Base-by-base conservation (phyloP, 2,329 filamentous ascomycete genomes). In the Chalara sp. region DNA sequence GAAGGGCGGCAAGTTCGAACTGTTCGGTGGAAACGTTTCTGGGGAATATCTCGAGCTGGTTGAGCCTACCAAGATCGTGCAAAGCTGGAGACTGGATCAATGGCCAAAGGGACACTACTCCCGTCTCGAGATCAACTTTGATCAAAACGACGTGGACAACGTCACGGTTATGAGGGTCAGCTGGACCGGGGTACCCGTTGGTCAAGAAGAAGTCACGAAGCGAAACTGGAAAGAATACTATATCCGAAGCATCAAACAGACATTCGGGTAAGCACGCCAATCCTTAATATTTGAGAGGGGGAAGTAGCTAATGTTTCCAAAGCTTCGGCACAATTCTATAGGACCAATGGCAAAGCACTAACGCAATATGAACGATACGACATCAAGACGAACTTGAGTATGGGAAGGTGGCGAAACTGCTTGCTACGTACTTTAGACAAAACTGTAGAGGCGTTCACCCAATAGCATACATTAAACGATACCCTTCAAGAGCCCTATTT, bases 201-300 rank as follows among this genome's bases (percentile, higher is more conserved):
- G 93, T 44, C 90, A 99, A 72, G 93, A 99, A 69, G 93, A 97
- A 59, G 87, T 95, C 35, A 96, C 92, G 42, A 95, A 90, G 78
- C 80, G 86, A 62, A 99, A 99, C 71, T 99, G 95, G 91, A 79
- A 84, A 47, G 87, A 95, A 68, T 99, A 99, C 71, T 99, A 99
- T 66, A 86, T 99, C 59, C 82, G 83, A 69, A 90, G 87, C 73
- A 92, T 93, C 70, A 92, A 92, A 77, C 80, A 80, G 67, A 89
- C 88, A 21, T 93, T 92, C 73, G 88, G 87, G 86, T 90, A 56
- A 58, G 63, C 56, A 44, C 5, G 29, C 7, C 40, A 10, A n/a
- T 49, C 49, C 30, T 2, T 35, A 21, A 10, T 31, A 13, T 21
- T 6, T 21, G 21, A 21, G 21, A 21, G 21, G 3, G 21, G 21